Percentiles rank a stretch among this genome's conserved stretches.
Conservation (phyloP, 768 basidiomycete genomes). For the Pleurotus djamor region DNA sequence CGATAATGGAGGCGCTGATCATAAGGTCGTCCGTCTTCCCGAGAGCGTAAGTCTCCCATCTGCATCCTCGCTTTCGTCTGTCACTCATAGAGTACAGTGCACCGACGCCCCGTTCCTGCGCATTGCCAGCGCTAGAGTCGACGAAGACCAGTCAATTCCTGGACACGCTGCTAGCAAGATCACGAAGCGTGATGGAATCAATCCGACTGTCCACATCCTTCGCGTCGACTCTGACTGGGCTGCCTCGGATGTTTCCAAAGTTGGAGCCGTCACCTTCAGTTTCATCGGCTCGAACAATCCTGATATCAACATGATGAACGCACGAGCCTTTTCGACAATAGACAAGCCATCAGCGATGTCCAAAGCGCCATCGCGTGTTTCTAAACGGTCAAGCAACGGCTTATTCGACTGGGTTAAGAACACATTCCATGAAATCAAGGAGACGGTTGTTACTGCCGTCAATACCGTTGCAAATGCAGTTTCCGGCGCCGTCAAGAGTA, state of each 20-base stretch:
- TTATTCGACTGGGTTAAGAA: background rate
- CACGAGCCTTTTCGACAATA: background rate
- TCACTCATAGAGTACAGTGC: background rate
- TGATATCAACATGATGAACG: slow-evolving; percentile 6
- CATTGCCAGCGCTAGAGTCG: background rate
- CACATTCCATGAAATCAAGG: background rate
- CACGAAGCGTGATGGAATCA: background rate
- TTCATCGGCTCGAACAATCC: slow-evolving; percentile 12
- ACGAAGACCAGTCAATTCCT: background rate
- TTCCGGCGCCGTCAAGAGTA: background rate
- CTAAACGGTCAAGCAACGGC: background rate
- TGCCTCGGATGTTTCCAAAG: background rate
- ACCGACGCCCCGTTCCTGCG: background rate
- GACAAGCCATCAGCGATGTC: background rate
- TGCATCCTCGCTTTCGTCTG: background rate
- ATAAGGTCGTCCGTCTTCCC: slow-evolving; percentile 3
- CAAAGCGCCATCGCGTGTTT: background rate
- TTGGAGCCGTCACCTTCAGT: slow-evolving; percentile 2
- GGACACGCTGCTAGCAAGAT: background rate
- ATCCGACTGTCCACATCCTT: background rate
- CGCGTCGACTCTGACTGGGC: background rate
- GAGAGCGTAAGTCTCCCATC: background rate
- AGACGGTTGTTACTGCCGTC: background rate
- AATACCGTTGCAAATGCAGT: background rate
- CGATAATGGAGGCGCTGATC: background rate